A percentile compares a stretch with the other conserved stretches of the same genome.
phyloP scores from a whole-genome alignment of 805 yeast species.

The Osmozyma mogii region DNA sequence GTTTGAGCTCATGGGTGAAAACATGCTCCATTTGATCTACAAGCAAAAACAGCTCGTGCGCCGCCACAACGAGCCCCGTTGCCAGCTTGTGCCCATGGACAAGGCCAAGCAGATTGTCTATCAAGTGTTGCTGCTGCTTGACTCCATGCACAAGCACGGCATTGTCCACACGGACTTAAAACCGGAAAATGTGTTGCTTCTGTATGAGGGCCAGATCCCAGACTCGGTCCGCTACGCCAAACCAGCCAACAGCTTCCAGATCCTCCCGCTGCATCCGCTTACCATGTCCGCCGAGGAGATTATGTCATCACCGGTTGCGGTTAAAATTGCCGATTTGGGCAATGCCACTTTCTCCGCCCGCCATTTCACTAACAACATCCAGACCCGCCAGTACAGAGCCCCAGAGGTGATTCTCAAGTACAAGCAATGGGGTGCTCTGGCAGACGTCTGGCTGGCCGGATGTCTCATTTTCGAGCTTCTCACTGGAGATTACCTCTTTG shows the following conservation, averaged over 20 bases:
- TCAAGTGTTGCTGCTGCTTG: constrained; percentile 66
- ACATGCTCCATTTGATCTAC: constrained; percentile 75
- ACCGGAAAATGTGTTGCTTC: constrained; percentile 71
- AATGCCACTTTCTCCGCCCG: constrained; percentile 78
- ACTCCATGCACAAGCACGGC: constrained; percentile 66
- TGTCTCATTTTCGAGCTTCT: constrained; percentile 84
- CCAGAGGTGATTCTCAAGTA: constrained; percentile 59
- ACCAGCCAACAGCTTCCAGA: constrained; percentile 4
- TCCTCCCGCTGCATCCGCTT: constrained; percentile 12
- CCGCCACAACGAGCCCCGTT: constrained; percentile 1
- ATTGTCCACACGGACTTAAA: constrained; percentile 68
- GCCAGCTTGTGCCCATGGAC: constrained; percentile 44
- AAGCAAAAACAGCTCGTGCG: constrained; percentile 51
- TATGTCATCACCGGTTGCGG: constrained; percentile 10
- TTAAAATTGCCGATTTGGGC: constrained; percentile 90
- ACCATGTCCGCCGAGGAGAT: constrained; percentile 1
- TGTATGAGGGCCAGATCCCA: constrained; percentile 14
- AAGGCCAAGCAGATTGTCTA: constrained; percentile 77
- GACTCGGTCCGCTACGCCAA: neutral
- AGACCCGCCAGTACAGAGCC: constrained; percentile 86
- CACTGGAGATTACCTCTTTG: constrained; percentile 92
- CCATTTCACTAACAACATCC: constrained; percentile 84
- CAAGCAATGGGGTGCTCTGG: constrained; percentile 82
- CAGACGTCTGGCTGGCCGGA: constrained; percentile 95
- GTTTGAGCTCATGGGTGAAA: constrained; percentile 94